These are phyloP conservation scores for Verticillium alfalfae DNA, from an alignment of 2,329 filamentous ascomycete species.

Conservation along the genomic window DNA sequence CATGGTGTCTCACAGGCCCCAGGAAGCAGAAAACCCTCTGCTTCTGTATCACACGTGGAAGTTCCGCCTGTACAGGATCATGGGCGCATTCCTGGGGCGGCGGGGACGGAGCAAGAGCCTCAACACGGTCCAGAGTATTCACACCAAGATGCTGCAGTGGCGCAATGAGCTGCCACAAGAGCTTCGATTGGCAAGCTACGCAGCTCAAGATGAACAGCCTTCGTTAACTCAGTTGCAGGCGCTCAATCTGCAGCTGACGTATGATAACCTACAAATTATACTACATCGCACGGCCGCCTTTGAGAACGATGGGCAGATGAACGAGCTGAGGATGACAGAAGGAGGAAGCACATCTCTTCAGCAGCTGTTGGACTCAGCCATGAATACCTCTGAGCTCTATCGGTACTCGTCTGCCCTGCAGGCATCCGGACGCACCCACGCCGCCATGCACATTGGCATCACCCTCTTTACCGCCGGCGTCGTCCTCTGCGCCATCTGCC, in stretches of 20 bases:
- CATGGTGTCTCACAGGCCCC: not conserved
- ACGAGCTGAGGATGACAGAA: not conserved
- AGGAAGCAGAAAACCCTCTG: not conserved
- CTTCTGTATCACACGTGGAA: slow-evolving; percentile 2
- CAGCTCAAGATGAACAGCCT: not conserved
- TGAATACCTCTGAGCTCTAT: slow-evolving; percentile 1
- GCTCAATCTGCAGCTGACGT: slow-evolving; percentile 3
- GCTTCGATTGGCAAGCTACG: slow-evolving; percentile 2
- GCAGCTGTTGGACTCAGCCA: slow-evolving; percentile 1
- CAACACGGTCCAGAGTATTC: not conserved
- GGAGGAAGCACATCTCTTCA: not conserved
- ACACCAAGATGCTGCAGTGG: slow-evolving; percentile 1
- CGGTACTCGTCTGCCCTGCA: slow-evolving; percentile 2
- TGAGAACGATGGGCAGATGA: not conserved
- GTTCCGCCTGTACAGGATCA: slow-evolving; percentile 5
- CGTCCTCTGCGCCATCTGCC: slow-evolving; percentile 3
- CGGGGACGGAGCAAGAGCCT: not conserved
- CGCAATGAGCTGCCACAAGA: not conserved
- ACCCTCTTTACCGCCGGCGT: slow-evolving; percentile 6
- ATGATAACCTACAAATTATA: slow-evolving; percentile 5
- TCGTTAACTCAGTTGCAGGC: slow-evolving; percentile 3
- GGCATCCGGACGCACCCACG: slow-evolving; percentile 1
- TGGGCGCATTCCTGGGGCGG: slow-evolving; percentile 4
- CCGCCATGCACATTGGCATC: slow-evolving; percentile 6
- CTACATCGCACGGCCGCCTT: slow-evolving; percentile 3